These are phyloP conservation scores for Ceratocystis harringtonii DNA, from an alignment of 2,329 filamentous ascomycete species.

Conservation along the genomic window DNA sequence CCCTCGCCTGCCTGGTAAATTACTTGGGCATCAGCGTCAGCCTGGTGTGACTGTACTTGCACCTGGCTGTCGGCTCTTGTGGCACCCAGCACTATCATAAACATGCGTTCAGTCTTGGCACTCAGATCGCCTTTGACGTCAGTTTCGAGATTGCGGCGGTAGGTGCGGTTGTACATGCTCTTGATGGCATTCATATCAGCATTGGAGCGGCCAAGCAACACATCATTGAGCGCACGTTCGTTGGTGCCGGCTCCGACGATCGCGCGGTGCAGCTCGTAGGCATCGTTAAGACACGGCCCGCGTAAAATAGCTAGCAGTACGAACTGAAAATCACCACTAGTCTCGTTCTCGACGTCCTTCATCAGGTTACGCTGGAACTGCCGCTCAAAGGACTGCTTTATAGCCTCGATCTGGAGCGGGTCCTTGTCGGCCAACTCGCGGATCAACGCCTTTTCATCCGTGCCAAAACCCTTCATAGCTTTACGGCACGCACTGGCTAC, in stretches of 20 bases:
- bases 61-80: conserved; percentile 62
- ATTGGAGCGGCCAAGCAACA: conserved; percentile 69
- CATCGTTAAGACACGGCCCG: conserved; percentile 67
- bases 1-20: conserved; percentile 66
- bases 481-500: conserved; percentile 59
- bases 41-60: conserved; percentile 55
- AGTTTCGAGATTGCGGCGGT: conserved; percentile 49
- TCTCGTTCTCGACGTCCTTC: conserved; percentile 64
- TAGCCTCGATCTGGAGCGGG: conserved; percentile 56
- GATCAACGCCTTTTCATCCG: conserved; percentile 67
- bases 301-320: conserved; percentile 59
- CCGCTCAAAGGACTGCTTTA: conserved; percentile 52
- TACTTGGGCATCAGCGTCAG: conserved; percentile 61
- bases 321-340: conserved; percentile 57
- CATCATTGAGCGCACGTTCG: conserved; percentile 70
- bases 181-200: conserved; percentile 84
- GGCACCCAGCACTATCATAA: conserved; percentile 64
- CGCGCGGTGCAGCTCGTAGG: conserved; percentile 52
- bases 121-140: conserved; percentile 68
- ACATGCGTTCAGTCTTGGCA: conserved; percentile 73
- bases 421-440: conserved; percentile 55
- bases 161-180: conserved; percentile 53
- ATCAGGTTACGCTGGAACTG: conserved; percentile 53
- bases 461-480: conserved; percentile 91
- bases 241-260: conserved; percentile 75